These are phyloP conservation scores for Solanum tacnaense DNA, from an alignment of 257 asterid genomes.

Conservation along the genomic window DNA sequence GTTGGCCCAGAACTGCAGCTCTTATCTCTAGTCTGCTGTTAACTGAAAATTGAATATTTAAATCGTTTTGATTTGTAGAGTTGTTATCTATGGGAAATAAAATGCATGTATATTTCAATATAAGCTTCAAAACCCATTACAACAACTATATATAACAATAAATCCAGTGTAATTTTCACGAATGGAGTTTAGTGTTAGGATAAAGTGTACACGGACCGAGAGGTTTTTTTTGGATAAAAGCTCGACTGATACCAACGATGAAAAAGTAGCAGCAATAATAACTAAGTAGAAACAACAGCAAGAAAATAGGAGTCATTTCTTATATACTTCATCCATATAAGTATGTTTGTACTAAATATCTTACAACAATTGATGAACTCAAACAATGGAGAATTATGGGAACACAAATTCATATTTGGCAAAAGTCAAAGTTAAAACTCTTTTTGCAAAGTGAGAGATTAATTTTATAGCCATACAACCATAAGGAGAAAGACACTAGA, in stretches of 20 bases:
- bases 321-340: too few species aligned
- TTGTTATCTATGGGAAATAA: background rate
- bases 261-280: background rate
- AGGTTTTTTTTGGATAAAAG: too few species aligned
- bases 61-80: background rate
- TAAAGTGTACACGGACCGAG: background rate
- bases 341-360: too few species aligned
- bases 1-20: background rate
- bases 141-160: background rate
- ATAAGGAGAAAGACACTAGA: constrained; percentile 10
- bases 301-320: background rate
- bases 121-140: background rate
- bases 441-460: background rate
- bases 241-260: background rate
- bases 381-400: background rate
- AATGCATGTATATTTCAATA: background rate
- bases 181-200: background rate
- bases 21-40: background rate
- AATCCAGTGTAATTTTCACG: too few species aligned
- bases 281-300: too few species aligned
- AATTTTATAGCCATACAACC: constrained; percentile 12
- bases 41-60: background rate
- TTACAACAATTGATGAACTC: background rate
- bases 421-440: background rate
- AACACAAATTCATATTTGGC: background rate